Evolutionary conservation across 441 rosid genomes (phyloP).

Genomic region (Populus hybrid): DNA sequence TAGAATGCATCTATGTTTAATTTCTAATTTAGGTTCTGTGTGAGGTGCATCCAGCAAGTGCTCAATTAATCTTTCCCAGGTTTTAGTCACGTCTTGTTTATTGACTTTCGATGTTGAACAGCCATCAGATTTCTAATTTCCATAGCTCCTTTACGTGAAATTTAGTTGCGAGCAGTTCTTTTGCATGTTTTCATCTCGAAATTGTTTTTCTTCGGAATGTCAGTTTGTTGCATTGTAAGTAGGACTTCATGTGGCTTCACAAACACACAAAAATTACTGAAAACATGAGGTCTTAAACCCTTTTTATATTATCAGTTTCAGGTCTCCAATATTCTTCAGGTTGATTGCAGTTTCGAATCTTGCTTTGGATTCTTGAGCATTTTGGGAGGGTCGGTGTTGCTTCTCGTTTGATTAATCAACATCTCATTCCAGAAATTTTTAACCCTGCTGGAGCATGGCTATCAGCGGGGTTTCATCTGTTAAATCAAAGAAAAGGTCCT

Average conservation of each 20-base stretch:
- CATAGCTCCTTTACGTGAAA: background rate
- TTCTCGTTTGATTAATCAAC: constrained; percentile 9
- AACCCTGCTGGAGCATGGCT: constrained; percentile 43
- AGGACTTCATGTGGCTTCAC: too few relatives aligned
- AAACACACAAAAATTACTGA: too few relatives aligned
- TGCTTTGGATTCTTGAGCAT: constrained; percentile 25
- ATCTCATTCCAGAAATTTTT: constrained; percentile 19
- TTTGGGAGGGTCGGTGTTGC: constrained; percentile 21
- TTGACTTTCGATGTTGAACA: background rate
- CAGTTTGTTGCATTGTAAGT: too few relatives aligned
- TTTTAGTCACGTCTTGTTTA: background rate
- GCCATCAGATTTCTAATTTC: background rate
- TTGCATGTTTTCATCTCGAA: background rate
- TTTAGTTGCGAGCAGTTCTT: background rate
- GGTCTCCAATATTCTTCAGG: constrained; percentile 14
- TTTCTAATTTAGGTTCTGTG: background rate
- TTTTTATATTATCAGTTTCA: background rate
- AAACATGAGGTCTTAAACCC: background rate
- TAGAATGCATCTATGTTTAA: background rate
- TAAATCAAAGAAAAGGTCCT: constrained; percentile 31
- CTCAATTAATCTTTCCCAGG: background rate
- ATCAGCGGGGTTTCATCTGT: constrained; percentile 37
- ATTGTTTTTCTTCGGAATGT: too few relatives aligned
- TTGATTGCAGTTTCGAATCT: constrained; percentile 35
- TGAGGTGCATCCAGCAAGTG: background rate